phyloP scores from a whole-genome alignment of 2,329 filamentous ascomycete genomes.

The Neopestalotiopsis sp. region DNA sequence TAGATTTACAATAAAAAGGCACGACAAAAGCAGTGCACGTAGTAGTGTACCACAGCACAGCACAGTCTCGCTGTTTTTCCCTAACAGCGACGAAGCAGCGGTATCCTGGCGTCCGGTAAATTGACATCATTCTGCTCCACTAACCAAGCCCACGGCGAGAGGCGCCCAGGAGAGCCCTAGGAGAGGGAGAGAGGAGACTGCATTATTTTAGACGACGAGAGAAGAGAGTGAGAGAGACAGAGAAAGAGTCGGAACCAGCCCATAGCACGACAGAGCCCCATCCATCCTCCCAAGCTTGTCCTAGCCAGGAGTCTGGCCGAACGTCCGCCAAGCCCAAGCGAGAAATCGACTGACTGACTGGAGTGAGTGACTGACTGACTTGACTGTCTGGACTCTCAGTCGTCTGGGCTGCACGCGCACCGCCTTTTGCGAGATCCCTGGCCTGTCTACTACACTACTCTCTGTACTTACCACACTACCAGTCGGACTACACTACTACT shows the following conservation, averaged over 20 bases:
- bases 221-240: no score
- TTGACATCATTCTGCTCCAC: slow-evolving; percentile 20
- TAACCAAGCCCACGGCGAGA: neutral
- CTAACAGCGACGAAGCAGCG: slow-evolving; percentile 6
- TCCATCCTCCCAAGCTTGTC: neutral
- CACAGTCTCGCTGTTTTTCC: slow-evolving; percentile 1
- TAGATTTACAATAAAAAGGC: neutral
- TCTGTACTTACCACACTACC: neutral
- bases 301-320: slow-evolving; percentile 1
- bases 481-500: neutral
- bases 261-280: neutral
- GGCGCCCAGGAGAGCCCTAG: neutral
- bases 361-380: neutral
- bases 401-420: neutral
- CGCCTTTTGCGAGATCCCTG: neutral
- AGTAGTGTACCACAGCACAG: slow-evolving; percentile 3
- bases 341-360: neutral
- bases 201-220: neutral
- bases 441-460: neutral
- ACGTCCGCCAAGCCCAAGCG: neutral
- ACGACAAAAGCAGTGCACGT: neutral
- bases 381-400: neutral
- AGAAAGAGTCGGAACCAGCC: no score
- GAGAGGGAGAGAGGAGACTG: neutral
- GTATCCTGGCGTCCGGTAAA: slow-evolving; percentile 13